Evolutionary conservation across 345 rosid species (phyloP), one percentile per base, ranked within the genome.

Genomic region (Rhodamnia rubescens): DNA sequence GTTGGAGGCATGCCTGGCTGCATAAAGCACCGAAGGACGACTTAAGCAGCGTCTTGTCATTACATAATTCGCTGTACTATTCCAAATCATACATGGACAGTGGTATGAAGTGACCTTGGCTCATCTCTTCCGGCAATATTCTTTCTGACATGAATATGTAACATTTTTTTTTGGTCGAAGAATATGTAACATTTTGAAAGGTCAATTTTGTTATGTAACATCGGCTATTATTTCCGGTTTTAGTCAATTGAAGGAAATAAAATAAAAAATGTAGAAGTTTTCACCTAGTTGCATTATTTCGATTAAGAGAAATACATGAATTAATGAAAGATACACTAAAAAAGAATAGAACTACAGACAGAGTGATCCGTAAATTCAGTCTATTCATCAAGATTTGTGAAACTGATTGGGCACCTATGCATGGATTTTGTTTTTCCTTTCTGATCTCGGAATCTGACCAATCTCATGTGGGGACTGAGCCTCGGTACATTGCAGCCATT

Each of bases 41-140:
- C 86, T 85, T 89, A n/a, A 92, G 90, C 81, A 53, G 56, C 83
- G 86, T 95, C 27, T 90, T 96, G 87, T 93, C 96, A 36, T 88
- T 94, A 89, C 96, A 93, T 40, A 86, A 84, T 5, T 88, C 88
- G 6, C 6, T 91, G 29, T 57, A 86, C 84, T 58, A 26, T 82
- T 90, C 58, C 27, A 88, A 89, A 85, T 51, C 90, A 58, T 89
- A 64, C 83, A 54, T 81, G n/a, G 88, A 90, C 87, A 64, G 80
- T 74, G 42, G 58, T 69, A 84, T 32, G 86, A 61, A 32, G 86
- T 84, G 54, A 56, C 24, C 85, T 80, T 36, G 84, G 40, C 8
- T 51, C 18, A 22, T 47, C 80, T 20, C 47, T 69, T 69, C 47
- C 15, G 36, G 36, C 15, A 36, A 69, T 57, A 27, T 27, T 11